A percentile compares a stretch with the other conserved stretches of the same genome.
phyloP scores from a whole-genome alignment of 2,329 filamentous ascomycete species.

The Coniochaeta sp. region DNA sequence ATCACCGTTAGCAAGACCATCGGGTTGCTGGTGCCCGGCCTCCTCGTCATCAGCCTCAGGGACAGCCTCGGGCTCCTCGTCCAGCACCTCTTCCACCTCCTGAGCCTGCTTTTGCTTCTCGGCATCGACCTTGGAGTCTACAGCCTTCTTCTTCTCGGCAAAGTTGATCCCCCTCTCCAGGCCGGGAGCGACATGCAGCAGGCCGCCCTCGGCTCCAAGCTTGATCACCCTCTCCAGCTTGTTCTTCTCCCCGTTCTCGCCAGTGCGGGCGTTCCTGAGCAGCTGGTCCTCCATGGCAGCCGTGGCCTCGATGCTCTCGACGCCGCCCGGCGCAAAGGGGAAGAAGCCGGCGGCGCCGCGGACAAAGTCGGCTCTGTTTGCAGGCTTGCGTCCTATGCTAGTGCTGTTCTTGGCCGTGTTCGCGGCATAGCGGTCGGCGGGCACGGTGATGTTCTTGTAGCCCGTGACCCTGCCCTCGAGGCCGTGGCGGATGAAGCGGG shows the following conservation, averaged over 20 bases:
- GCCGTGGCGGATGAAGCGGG: slow-evolving; percentile 83
- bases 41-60: slow-evolving; percentile 22
- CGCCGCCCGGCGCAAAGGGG: slow-evolving; percentile 83
- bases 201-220: slow-evolving; percentile 66
- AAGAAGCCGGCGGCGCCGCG: slow-evolving; percentile 90
- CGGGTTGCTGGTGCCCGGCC: slow-evolving; percentile 19
- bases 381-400: slow-evolving; percentile 78
- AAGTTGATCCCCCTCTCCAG: slow-evolving; percentile 73
- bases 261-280: slow-evolving; percentile 40
- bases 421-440: slow-evolving; percentile 57
- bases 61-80: slow-evolving; percentile 34
- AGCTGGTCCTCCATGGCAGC: slow-evolving; percentile 77
- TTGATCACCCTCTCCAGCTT: slow-evolving; percentile 82
- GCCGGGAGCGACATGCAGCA: slow-evolving; percentile 78
- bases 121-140: slow-evolving; percentile 40
- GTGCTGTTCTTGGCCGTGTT: slow-evolving; percentile 94
- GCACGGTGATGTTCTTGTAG: slow-evolving; percentile 89
- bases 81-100: slow-evolving; percentile 59
- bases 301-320: slow-evolving; percentile 80
- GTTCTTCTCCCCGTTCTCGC: slow-evolving; percentile 30
- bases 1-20: slow-evolving; percentile 13
- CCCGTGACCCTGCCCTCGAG: slow-evolving; percentile 88
- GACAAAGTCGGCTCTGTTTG: slow-evolving; percentile 82
- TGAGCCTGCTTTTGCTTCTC: slow-evolving; percentile 51
- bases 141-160: slow-evolving; percentile 48